Base-by-base conservation (phyloP, 768 basidiomycete species). In the Russula sp. region DNA sequence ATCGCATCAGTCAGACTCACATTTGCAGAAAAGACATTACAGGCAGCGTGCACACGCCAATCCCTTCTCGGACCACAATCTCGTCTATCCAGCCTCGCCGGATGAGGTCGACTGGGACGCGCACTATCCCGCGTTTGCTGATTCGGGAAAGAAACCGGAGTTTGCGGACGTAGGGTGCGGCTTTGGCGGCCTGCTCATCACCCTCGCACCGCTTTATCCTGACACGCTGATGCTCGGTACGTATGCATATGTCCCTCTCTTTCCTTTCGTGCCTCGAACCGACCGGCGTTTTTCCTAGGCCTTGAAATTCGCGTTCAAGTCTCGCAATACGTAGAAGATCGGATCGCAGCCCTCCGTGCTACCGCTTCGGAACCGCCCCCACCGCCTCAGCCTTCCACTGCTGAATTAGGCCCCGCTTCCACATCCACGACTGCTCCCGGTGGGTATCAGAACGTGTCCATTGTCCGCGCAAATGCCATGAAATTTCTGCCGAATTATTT, bases 401-500 rank as follows among this genome's bases (percentile, higher is more conserved):
- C 46, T 57, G 72, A 35, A 68, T 72, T 9, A 45, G 71, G 20
- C 7, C 29, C 29, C 10, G 18, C 18, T 36, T 54, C 13, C 43
- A 68, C 48, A 3, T 39, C 45, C 29, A 10, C 45, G 20, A 14
- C 8, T 16, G 36, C 58, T 9, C 70, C 77, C 1, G 75, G 80
- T 2, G 80, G 83, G 46, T 93, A 85, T 73, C 84, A 91, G 67
- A 98, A 98, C 72, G 83, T 97, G 58, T 93, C 93, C 39, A 84
- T 98, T 65, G 88, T 97, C 65, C 87, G 97, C 53, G 95, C 91
- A 14, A 99, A 99, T 72, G 89, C 93, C 50, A 98, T 98, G 95
- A 98, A 98, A 76, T 98, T 98, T 73, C 80, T 98, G 58, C 90
- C 95, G 7, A 98, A 98, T 74, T 98, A 93, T 74, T 97, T 99